Base-by-base conservation (phyloP, 2,329 filamentous ascomycete genomes). In the Ophiobolus disseminans region DNA sequence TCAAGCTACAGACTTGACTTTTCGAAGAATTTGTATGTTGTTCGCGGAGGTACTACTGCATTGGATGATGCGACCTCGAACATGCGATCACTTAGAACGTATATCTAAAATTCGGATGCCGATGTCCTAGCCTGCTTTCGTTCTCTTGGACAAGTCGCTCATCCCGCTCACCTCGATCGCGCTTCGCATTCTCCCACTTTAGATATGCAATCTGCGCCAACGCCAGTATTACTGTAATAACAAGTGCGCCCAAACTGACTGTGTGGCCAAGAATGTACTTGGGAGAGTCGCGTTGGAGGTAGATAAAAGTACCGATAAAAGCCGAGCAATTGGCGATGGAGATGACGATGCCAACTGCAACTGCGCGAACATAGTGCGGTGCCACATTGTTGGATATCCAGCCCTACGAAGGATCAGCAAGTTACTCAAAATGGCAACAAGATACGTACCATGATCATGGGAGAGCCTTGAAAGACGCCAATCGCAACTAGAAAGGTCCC, bases 291-390 rank as follows among this genome's bases (percentile, higher is more conserved):
- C 61, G 61, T 28, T 71, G 60, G 34, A 82, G 54, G 55, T 79
- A 84, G 37, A 81, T 75, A 52, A 82, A 82, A 14, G 74, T 76
- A 1, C 77, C 77, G 20, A 83, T 72, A 43, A 83, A 78, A 2
- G 80, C 81, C 0, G 73, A 75, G 23, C 76, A 64, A 57, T 82
- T 82, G 3, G 79, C 81, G 30, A 82, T 71, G 34, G 54, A 60
- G 8, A 47, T 75, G 59, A 52, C 72, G 78, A 82, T 75, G 3
- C 80, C 81, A 0, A 78, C 73, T 2, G 76, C 75, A 28, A 84
- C 74, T 1, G 78, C 75, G 23, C 81, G 74, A 66, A 85, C 85
- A 63, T 82, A 85, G 63, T 84, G 81, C 2, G 82, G 82, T 11
- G 66, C 65, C 30, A 77, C 63, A 46, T 77, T 77, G 58, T 77